A percentile compares a stretch with the other conserved stretches of the same genome.
Conservation (phyloP, 2,329 filamentous ascomycete species). For the Xylariaceae sp. region DNA sequence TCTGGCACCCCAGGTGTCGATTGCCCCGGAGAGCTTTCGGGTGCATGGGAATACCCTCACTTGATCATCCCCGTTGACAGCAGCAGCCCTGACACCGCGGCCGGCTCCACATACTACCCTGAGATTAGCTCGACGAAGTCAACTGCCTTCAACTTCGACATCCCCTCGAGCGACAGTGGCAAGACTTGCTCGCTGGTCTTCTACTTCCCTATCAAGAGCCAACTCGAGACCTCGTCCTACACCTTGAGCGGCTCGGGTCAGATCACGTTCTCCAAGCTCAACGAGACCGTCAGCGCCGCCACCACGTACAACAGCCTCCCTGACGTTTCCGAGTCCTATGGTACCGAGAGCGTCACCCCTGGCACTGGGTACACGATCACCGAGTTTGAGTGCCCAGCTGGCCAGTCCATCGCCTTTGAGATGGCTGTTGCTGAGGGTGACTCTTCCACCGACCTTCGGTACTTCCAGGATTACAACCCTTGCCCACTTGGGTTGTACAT, state of each 20-base stretch:
- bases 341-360: constrained; percentile 41
- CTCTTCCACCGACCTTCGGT: constrained; percentile 50
- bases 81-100: constrained; percentile 42
- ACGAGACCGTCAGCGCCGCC: constrained; percentile 36
- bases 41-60: constrained; percentile 54
- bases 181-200: constrained; percentile 62
- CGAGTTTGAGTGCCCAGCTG: constrained; percentile 52
- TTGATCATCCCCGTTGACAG: constrained; percentile 59
- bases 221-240: constrained; percentile 58
- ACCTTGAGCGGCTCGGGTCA: constrained; percentile 45
- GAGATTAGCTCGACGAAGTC: constrained; percentile 47
- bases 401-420: constrained; percentile 47
- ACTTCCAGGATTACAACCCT: constrained; percentile 62
- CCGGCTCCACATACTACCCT: constrained; percentile 53
- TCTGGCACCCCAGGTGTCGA: constrained; percentile 11
- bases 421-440: constrained; percentile 36
- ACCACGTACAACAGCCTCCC: constrained; percentile 56
- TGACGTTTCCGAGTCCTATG: constrained; percentile 39
- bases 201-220: constrained; percentile 53
- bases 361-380: constrained; percentile 53
- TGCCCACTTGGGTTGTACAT: constrained; percentile 40
- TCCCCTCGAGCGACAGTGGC: constrained; percentile 48
- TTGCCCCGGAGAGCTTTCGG: constrained; percentile 43
- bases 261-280: constrained; percentile 50
- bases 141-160: constrained; percentile 67